Evolutionary conservation across 169 alveolate species (phyloP), one percentile per base, ranked within the genome.

Genomic region (Cryptosporidium ubiquitum): DNA sequence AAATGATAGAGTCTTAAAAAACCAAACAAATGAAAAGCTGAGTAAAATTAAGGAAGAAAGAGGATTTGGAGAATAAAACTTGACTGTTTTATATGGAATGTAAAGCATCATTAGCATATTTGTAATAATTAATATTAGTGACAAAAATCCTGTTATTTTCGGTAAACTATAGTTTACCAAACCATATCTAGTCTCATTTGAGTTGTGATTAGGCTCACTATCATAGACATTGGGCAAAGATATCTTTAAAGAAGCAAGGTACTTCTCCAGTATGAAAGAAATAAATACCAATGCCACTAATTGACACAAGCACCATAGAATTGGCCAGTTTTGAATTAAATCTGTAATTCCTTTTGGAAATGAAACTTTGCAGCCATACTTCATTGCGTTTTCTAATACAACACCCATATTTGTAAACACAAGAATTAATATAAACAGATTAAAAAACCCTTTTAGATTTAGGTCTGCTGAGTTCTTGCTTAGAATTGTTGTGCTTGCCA

Each of bases 11-110:
- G 93, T 86, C 73, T 95, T 95, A 37, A 95, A 92, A 64, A 94
- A 94, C 97, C 98, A 95, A 2, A 95, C 96, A 55, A 95, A 93
- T n/a, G 98, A 95, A 23, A 93, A 92, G 33, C 94, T 91, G 74
- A 95, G 93, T 91, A 93, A 91, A 68, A 95, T 61, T 4, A 97
- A 91, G 18, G 97, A 93, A 5, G 93, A 51, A 9, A 94, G 69
- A n/a, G 98, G 98, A 18, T 95, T 94, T n/a, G 97, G 92, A 52
- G 93, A 92, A 55, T 84, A 92, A 31, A 74, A 75, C 23, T 89
- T 84, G 39, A 95, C 96, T 0, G 97, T 95, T 69, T 92, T 92
- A 69, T 92, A 95, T 20, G 98, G 98, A 60, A 93, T 84, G 69
- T 92, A 58, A 57, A 95, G 91, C 35, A 95, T 92, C 70, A 95